phyloP scores from a whole-genome alignment of 108 stramenopile genomes.

The Nitzschia sp. region DNA sequence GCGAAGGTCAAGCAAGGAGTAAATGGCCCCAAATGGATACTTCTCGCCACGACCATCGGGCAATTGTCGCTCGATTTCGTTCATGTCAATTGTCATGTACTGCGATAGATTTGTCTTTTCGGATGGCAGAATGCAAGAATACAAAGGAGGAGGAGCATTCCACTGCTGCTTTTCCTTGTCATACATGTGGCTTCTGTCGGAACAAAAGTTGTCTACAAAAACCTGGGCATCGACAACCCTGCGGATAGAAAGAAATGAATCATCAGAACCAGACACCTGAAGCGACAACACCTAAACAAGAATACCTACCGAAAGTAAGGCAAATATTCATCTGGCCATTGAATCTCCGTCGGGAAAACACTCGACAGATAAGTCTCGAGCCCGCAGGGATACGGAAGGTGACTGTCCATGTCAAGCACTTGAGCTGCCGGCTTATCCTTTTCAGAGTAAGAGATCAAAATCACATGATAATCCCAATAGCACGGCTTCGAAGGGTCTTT shows the following conservation, averaged over 20 bases:
- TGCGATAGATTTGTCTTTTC: constrained; percentile 13
- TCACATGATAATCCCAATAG: constrained; percentile 91
- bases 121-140: constrained; percentile 46
- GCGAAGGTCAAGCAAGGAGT: neutral
- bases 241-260: neutral
- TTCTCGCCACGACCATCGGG: neutral
- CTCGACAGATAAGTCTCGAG: constrained; percentile 56
- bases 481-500: constrained; percentile 38
- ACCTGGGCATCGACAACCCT: constrained; percentile 55
- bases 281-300: neutral
- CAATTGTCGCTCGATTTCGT: neutral
- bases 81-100: constrained; percentile 27
- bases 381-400: constrained; percentile 66
- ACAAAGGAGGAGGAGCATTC: constrained; percentile 70
- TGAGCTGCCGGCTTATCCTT: constrained; percentile 7
- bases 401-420: constrained; percentile 68
- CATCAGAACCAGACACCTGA: neutral
- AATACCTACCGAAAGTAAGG: constrained; percentile 66
- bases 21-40: constrained; percentile 8
- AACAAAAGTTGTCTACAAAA: constrained; percentile 66
- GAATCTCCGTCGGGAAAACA: constrained; percentile 50
- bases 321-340: constrained; percentile 30
- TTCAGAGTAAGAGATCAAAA: constrained; percentile 42
- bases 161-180: constrained; percentile 54
- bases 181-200: constrained; percentile 85